These are phyloP conservation scores for Aureobasidium sp. DNA, from an alignment of 2,329 filamentous ascomycete species.

Conservation along the genomic window DNA sequence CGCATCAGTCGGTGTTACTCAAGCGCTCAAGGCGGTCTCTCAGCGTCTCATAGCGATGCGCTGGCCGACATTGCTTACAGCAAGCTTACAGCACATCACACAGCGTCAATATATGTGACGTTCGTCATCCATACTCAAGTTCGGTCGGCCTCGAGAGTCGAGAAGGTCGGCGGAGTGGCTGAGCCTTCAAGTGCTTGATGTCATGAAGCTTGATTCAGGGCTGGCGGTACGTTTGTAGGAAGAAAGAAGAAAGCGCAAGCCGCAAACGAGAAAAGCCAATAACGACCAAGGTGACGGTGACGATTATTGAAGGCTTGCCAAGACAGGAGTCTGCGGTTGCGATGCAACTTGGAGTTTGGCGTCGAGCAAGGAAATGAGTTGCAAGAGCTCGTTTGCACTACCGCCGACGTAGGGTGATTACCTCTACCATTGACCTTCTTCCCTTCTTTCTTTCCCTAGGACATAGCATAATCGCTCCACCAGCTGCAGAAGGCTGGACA, in stretches of 20 bases:
- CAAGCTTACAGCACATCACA: not conserved
- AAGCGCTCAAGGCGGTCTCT: not conserved
- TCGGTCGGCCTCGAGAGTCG: not conserved
- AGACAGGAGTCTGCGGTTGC: not conserved
- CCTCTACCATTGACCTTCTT: not conserved
- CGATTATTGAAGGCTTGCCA: conserved; percentile 2
- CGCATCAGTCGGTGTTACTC: not conserved
- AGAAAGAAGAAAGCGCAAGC: not conserved
- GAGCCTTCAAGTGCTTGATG: not conserved
- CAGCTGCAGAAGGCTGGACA: not conserved
- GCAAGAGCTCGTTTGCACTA: conserved; percentile 7
- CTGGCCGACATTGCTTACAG: not conserved
- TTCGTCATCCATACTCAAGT: not conserved
- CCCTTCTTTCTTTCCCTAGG: not conserved
- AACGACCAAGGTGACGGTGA: not conserved
- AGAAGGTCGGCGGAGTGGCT: not conserved
- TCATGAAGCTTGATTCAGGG: conserved; percentile 3
- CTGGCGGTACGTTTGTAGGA: not conserved
- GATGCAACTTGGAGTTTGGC: not conserved
- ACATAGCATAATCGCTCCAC: not conserved
- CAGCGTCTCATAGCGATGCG: not conserved
- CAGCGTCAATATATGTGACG: not conserved
- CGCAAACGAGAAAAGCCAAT: not conserved
- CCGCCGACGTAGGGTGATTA: not conserved
- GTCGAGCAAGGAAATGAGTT: conserved; percentile 9